Evolutionary conservation across 2,329 filamentous ascomycete genomes (phyloP).

Genomic region (Fusarium sp.): DNA sequence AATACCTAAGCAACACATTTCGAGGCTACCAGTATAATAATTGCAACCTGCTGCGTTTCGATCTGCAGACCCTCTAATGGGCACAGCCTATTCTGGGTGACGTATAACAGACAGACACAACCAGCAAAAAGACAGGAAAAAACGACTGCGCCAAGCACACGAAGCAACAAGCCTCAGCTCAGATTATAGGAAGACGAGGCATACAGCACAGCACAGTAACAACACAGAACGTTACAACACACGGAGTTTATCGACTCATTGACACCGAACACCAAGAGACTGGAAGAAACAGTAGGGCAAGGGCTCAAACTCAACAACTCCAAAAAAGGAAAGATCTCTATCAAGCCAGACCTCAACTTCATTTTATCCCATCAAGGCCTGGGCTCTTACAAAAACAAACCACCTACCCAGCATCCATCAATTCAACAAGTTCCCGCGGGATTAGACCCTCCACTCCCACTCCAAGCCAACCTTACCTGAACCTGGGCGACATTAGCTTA

Average conservation of each 20-base stretch:
- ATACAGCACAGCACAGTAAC: conserved; percentile 15
- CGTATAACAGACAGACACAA: conserved; percentile 37
- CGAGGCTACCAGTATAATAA: conserved; percentile 39
- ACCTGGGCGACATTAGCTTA: conserved; percentile 1
- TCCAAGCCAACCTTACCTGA: background rate
- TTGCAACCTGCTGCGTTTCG: conserved; percentile 31
- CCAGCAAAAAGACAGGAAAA: conserved; percentile 26
- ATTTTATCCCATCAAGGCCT: conserved; percentile 23
- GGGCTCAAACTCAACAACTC: conserved; percentile 33
- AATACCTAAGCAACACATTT: conserved; percentile 36
- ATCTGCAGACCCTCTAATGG: conserved; percentile 35
- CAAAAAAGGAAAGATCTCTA: conserved; percentile 31
- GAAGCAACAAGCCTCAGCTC: conserved; percentile 28
- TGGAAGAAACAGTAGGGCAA: conserved; percentile 25
- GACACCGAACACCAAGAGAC: background rate
- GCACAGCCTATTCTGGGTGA: conserved; percentile 38
- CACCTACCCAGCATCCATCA: background rate
- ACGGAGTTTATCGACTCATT: conserved; percentile 18
- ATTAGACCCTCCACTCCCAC: conserved; percentile 15
- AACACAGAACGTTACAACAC: conserved; percentile 6
- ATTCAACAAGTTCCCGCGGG: conserved; percentile 28
- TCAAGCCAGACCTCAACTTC: conserved; percentile 24
- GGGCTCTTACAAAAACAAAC: conserved; percentile 8
- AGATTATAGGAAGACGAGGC: conserved; percentile 22
- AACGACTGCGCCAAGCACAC: conserved; percentile 31